phyloP scores from a whole-genome alignment of 2,329 filamentous ascomycete genomes.

The Fusarium cyanostomum region DNA sequence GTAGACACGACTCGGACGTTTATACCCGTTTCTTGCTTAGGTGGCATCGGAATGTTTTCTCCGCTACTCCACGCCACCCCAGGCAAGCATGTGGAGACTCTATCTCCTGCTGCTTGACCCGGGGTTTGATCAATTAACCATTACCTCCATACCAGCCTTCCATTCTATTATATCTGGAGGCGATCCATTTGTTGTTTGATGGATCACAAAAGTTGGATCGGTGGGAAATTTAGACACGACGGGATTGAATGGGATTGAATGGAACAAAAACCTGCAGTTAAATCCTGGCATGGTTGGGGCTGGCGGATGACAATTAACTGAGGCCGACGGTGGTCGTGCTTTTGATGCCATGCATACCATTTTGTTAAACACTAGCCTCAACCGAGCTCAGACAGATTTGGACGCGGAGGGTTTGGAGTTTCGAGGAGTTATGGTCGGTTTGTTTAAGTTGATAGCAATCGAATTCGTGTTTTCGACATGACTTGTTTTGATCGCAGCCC shows the following conservation, averaged over 20 bases:
- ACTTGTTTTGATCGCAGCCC: not conserved
- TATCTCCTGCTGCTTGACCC: conserved; percentile 13
- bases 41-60: conserved; percentile 21
- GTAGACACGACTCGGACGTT: conserved; percentile 39
- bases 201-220: conserved; percentile 34
- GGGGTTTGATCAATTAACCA: conserved; percentile 38
- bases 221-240: conserved; percentile 16
- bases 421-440: conserved; percentile 21
- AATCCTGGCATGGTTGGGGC: conserved; percentile 8
- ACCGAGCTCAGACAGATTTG: conserved; percentile 6
- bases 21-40: conserved; percentile 39
- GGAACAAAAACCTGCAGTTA: not conserved
- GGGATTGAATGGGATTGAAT: conserved; percentile 10
- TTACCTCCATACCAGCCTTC: conserved; percentile 33
- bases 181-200: conserved; percentile 15
- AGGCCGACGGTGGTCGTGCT: not conserved
- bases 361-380: conserved; percentile 8
- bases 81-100: conserved; percentile 1
- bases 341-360: not conserved
- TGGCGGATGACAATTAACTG: not conserved
- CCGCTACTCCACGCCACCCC: conserved; percentile 19
- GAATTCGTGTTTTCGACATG: not conserved
- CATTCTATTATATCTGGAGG: conserved; percentile 12
- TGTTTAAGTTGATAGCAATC: conserved; percentile 17
- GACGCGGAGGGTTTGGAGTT: conserved; percentile 19